Evolutionary conservation across 2,329 filamentous ascomycete species (phyloP), one percentile per base, ranked within the genome.

Genomic region (Fusarium tuaranense): DNA sequence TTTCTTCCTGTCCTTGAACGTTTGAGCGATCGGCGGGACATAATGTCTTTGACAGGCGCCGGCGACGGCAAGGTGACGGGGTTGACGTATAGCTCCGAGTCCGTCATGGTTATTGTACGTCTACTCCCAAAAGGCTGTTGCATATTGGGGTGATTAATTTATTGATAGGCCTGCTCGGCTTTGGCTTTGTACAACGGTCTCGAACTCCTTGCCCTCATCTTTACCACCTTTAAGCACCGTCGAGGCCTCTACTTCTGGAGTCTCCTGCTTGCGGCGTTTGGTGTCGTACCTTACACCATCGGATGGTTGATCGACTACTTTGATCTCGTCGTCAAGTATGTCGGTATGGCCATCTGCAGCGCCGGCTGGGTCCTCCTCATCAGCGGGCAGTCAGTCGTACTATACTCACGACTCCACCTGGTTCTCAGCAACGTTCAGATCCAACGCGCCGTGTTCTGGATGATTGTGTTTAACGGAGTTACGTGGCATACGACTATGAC

Each of bases 71-170:
- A 36, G 5, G 14, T 34, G 7, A 9, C 14, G 32, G 69, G 38
- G 20, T 13, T 60, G 3, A 20, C 7, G 14, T 71, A 73, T 32
- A 60, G 62, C n/a, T 62, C 41, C 7, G 53, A 71, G n/a, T 46
- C 48, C 6, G 51, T 73, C 12, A 59, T 74, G 36, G 61, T 71
- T 1, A 73, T 73, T 57, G 71, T 73, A 41, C 7, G 44, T 82
- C 81, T n/a, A 4, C 25, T 30, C 6, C 5, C 13, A 27, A 2
- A 6, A 6, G 3, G 5, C 1, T 46, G 39, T 5, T 46, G 5
- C 48, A 6, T 38, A 14, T 34, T 76, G 60, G 64, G 79, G 30
- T 38, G 16, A 20, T 51, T 61, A 20, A 66, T 32, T 38, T 51
- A 51, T 39, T 39, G 7, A 16, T 59, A 71, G 61, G 38, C 41